Evolutionary conservation across 2,329 filamentous ascomycete species (phyloP), one percentile per base, ranked within the genome.

Genomic region (Penicillium sp.): DNA sequence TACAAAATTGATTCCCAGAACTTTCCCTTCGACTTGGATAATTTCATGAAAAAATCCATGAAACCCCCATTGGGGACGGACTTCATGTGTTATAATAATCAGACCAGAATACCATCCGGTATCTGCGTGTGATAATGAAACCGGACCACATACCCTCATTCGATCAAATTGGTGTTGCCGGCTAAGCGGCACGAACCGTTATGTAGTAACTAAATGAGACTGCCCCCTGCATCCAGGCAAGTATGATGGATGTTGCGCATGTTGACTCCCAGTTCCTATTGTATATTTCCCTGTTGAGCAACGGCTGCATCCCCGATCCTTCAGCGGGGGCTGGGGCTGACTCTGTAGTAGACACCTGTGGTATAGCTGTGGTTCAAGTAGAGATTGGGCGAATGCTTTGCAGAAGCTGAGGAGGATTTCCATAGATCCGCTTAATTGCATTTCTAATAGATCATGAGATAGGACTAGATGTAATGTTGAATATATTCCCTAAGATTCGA

Each of bases 51-150:
- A 31, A n/a, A 8, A 31, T n/a, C 10, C 10, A 12, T 31, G 19
- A 35, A 26, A 17, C 47, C 4, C 26, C n/a, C 17, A 30, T 17
- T 8, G 17, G 12, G 17, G 5, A 41, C 10, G 7, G 33, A 19
- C 22, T 28, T 50, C 17, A 46, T 53, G 30, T 53, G 35, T 31
- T 37, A 43, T 53, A 19, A 28, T 43, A 42, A 31, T 52, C 36
- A 53, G 25, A 53, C 36, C 25, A 47, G 19, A 45, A 45, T 38
- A 45, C 35, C 19, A 50, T n/a, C 17, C 11, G 17, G 35, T 16
- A 11, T 19, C 11, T 44, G 16, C 9, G 14, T 17, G 11, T 35
- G 37, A 35, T 11, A 26, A 26, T 19, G 22, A 35, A 43, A 31
- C 14, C 28, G 16, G 11, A 12, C 25, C 4, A 36, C 7, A 19